A percentile compares a stretch with the other conserved stretches of the same genome.
phyloP scores from a whole-genome alignment of 768 basidiomycete species.

The Auriscalpium vulgare region DNA sequence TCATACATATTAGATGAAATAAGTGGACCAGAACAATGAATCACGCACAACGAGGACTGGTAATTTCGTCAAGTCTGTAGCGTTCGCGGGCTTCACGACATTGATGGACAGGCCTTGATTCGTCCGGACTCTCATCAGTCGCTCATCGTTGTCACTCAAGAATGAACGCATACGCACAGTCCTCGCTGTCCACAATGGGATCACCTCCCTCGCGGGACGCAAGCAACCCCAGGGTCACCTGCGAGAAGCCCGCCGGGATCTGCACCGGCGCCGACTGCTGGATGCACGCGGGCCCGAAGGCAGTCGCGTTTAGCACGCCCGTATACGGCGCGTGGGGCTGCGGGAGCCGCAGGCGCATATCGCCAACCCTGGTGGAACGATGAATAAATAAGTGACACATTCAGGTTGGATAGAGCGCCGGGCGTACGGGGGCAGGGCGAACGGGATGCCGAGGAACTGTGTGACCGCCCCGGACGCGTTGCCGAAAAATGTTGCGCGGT shows the following conservation, averaged over 20 bases:
- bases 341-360: not conserved
- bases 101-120: constrained; percentile 17
- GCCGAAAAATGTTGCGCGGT: too few relatives aligned
- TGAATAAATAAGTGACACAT: not conserved
- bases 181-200: constrained; percentile 5
- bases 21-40: not conserved
- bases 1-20: too few relatives aligned
- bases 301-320: not conserved
- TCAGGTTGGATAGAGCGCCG: too few relatives aligned
- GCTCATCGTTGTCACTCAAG: not conserved
- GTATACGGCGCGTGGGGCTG: not conserved
- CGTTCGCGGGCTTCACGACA: constrained; percentile 10
- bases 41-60: constrained; percentile 18
- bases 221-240: not conserved
- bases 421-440: not conserved
- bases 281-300: not conserved
- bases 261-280: not conserved
- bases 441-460: not conserved
- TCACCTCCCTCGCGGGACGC: not conserved
- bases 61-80: constrained; percentile 3
- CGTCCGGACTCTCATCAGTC: not conserved
- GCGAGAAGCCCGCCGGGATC: not conserved
- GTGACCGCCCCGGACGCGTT: too few relatives aligned
- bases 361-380: not conserved
- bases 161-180: constrained; percentile 8